Evolutionary conservation across 2,329 filamentous ascomycete genomes (phyloP).

Genomic region (Calonectria henricotiae): DNA sequence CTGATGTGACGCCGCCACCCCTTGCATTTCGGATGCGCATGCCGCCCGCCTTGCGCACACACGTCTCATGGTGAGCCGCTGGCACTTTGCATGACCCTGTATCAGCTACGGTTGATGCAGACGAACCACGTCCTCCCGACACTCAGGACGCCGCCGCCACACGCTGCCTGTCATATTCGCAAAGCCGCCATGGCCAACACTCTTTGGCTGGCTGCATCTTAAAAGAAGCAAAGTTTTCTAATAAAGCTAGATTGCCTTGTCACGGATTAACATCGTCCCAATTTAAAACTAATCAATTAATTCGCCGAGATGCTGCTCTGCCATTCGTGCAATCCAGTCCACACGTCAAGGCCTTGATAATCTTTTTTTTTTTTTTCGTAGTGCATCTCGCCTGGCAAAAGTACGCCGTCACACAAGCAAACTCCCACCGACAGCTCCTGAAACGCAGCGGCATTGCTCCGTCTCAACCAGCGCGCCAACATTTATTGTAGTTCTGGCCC

Average conservation of each 20-base stretch:
- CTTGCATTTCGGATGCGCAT: conserved; percentile 23
- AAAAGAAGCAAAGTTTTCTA: conserved; percentile 18
- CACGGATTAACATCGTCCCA: conserved; percentile 23
- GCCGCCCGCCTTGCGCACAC: not conserved
- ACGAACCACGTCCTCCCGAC: conserved; percentile 7
- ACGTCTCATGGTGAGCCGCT: conserved; percentile 7
- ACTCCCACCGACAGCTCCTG: not conserved
- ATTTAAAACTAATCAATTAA: conserved; percentile 24
- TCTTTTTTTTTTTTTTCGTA: conserved; percentile 5
- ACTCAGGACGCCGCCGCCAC: conserved; percentile 9
- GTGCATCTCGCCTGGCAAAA: conserved; percentile 1
- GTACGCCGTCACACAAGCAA: conserved; percentile 20
- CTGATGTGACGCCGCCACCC: conserved; percentile 16
- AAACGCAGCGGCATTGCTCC: not conserved
- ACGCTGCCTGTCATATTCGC: conserved; percentile 15
- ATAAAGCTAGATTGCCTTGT: conserved; percentile 1
- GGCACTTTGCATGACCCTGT: not conserved
- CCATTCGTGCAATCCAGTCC: conserved; percentile 7
- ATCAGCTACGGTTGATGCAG: conserved; percentile 6
- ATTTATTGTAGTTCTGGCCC: not conserved
- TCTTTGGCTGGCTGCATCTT: not conserved
- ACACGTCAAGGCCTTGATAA: not conserved
- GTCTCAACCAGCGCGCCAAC: not conserved
- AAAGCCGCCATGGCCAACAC: not conserved
- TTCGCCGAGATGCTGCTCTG: conserved; percentile 14